Base-by-base conservation (phyloP, 306 rosid species). In the Trifolium pratense region DNA sequence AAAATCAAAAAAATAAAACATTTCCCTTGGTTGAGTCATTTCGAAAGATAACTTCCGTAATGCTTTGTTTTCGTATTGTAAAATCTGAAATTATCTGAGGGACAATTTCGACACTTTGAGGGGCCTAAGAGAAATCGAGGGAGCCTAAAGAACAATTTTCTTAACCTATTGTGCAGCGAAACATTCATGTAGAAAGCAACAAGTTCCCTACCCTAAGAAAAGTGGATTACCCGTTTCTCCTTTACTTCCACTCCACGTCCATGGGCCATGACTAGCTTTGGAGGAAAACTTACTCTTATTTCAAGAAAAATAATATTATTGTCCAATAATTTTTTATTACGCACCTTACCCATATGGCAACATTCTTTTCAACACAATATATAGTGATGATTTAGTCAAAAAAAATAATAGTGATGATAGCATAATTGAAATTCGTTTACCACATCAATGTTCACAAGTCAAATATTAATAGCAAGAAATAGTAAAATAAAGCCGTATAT, bases 381-480 rank as follows among this genome's bases (percentile, higher is more conserved):
- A n/a, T n/a, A n/a, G n/a, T n/a, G n/a, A n/a, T n/a, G n/a, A n/a
- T n/a, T n/a, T n/a, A n/a, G n/a, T n/a, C n/a, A n/a, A n/a, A n/a
- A n/a, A n/a, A n/a, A n/a, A n/a, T n/a, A n/a, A n/a, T n/a, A 40
- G 77, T 51, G 71, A 88, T 85, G 77, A 87, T 81, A 73, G 45
- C 70, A 73, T 72, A 79, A 83, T 78, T 85, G 86, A 78, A 58
- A 75, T 34, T 36, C 9, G 39, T 36, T 36, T 36, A 34, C 37
- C 73, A 11, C 76, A 89, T 83, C 86, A 76, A 70, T 76, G 73
- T 46, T 79, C 79, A 73, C 76, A 69, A 12, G 14, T 43, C 5
- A 43, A 43, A 11, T 43, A 21, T 2, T 21, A 43, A 36, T 36
- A 36, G 39, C 5, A 43, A 43, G 4, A 43, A 10, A 43, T 43